A percentile compares a stretch with the other conserved stretches of the same genome.
These are phyloP conservation scores for Aspergillus conjunctus DNA, from an alignment of 495 filamentous ascomycete genomes.

Conservation along the genomic window DNA sequence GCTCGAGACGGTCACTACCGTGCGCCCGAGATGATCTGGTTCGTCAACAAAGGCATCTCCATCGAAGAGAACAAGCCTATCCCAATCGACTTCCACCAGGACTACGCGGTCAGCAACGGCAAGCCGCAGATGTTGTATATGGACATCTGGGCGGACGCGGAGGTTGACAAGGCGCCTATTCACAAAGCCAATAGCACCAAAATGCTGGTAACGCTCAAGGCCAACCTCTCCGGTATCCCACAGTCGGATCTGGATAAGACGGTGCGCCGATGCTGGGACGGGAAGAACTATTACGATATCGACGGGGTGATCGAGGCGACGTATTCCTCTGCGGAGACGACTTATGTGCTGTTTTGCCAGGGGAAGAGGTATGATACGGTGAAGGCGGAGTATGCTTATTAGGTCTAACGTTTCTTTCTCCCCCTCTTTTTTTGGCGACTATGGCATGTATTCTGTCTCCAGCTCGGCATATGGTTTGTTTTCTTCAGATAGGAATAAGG, in stretches of 20 bases:
- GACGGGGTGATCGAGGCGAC: constrained; percentile 16
- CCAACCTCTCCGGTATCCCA: constrained; percentile 10
- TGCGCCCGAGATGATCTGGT: constrained; percentile 9
- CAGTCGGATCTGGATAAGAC: constrained; percentile 10
- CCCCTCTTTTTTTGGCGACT: too few relatives aligned
- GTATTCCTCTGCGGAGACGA: constrained; percentile 12
- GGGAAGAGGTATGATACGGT: constrained; percentile 17
- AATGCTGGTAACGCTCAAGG: constrained; percentile 11
- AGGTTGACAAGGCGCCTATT: background rate
- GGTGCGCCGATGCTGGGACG: background rate
- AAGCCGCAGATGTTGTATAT: constrained; percentile 7
- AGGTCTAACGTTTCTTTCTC: background rate
- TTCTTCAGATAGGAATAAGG: too few relatives aligned
- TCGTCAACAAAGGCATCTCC: background rate
- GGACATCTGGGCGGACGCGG: constrained; percentile 9
- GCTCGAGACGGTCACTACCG: constrained; percentile 1
- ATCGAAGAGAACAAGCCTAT: constrained; percentile 16
- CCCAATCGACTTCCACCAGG: constrained; percentile 13
- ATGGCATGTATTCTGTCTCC: too few relatives aligned
- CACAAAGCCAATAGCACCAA: constrained; percentile 6
- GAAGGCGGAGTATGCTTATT: constrained; percentile 21
- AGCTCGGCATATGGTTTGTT: too few relatives aligned
- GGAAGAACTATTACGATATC: constrained; percentile 12
- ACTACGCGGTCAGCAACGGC: background rate
- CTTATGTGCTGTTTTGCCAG: constrained; percentile 15